Evolutionary conservation across 805 yeast species (phyloP), one percentile per base, ranked within the genome.

Genomic region (Candida krabiensis): DNA sequence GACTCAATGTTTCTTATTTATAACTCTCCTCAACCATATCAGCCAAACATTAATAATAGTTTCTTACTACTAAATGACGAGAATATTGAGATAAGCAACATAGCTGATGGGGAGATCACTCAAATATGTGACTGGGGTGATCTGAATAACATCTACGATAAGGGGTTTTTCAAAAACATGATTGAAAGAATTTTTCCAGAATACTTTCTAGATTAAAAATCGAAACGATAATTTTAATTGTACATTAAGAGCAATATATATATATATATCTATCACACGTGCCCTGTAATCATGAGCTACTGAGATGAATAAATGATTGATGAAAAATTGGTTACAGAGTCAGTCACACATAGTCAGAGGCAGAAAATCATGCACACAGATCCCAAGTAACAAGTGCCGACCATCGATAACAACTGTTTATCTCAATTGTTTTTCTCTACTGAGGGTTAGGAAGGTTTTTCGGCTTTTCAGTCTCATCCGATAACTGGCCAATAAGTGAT

Each of bases 91-190:
- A 14, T 12, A 15, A 6, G 9, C 12, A 9, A n/a, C 43, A 11
- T 2, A 14, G 3, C 4, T 15, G 23, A 14, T 17, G 4, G 19
- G 18, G 4, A n/a, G n/a, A 18, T 52, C 9, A 15, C 28, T 6
- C 29, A 38, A 23, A 38, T 60, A 2, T 21, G 38, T 3, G 38
- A 43, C 18, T 61, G 66, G 66, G 42, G 45, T 24, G 60, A 63
- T 14, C 36, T 75, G 44, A 52, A 45, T 25, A 77, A 77, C 44
- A 55, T 72, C 7, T 77, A 77, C 49, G 83, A 77, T 43, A 47
- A 43, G 7, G 83, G 82, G 3, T 74, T 77, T 45, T 47, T 58
- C 53, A 37, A 41, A 2, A 77, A 77, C 44, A 35, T 71, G 9
- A 53, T 41, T 25, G 64, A 67, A 36, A 50, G 74, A 19, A 8